Base-by-base conservation (phyloP, 805 yeast species). In the Cyberlindnera amylophila region DNA sequence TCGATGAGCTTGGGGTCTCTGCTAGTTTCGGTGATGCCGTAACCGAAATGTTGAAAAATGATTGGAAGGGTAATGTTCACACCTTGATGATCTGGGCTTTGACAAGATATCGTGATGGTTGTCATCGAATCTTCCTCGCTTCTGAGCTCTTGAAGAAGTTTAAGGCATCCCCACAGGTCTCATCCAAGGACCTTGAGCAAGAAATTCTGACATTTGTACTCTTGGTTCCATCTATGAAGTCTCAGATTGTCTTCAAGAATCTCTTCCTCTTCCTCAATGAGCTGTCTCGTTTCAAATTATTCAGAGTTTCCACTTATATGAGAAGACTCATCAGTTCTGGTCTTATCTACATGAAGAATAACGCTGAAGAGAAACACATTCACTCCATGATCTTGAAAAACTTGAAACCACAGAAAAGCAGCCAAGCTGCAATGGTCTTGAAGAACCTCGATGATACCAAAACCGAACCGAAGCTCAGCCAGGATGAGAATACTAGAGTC, bases 301-400 rank as follows among this genome's bases (percentile, higher is more conserved):
- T 73, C n/a, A 75, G 72, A 43, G 61, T 63, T 2, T 60, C 71
- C 1, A 73, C 84, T 1, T 91, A 91, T 55, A 69, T 90, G 44
- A 69, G 97, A 54, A 78, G 81, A 51, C 66, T 90, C 29, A 89
- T 91, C 34, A 87, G 96, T 9, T 81, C 93, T 1, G 99, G 97
- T 4, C 70, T 88, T 1, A 76, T 90, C 35, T 87, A 85, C 61
- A 61, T 79, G 11, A 64, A 70, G 3, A 71, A 76, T 7, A 75
- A 77, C 15, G 69, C 69, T 7, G 60, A 64, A 21, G 82, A 81
- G 38, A 70, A 69, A 55, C 63, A 55, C 45, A 71, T 71, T 33
- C 96, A 76, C 57, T 66, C 82, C 17, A 52, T 67, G 10, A 69
- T 85, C 8, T 63, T 85, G 42, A 72, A 75, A 46, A 79, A 81